Evolutionary conservation across 73 alveolate species (phyloP).

Genomic region (Stentor roeselii): DNA sequence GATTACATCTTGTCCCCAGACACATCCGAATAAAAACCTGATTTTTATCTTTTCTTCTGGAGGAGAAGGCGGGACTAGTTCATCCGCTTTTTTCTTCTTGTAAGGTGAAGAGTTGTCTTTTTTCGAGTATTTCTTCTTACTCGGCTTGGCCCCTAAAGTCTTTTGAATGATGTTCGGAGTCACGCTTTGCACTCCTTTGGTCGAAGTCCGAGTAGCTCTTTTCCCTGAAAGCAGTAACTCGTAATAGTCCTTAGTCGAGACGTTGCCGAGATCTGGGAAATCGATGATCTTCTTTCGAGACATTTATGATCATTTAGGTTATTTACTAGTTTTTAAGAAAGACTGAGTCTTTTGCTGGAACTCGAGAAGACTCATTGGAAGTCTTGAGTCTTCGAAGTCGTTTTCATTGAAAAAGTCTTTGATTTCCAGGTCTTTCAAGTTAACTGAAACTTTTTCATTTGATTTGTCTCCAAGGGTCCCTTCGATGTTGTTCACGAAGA

Average conservation of each 20-base stretch:
- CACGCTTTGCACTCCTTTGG: constrained; percentile 3
- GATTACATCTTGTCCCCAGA: constrained; percentile 1
- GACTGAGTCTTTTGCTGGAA: not conserved
- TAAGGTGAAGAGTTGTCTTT: not conserved
- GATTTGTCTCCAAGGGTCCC: not conserved
- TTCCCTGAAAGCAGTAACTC: not conserved
- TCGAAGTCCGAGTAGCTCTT: constrained; percentile 10
- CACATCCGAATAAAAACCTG: constrained; percentile 8
- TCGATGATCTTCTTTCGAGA: constrained; percentile 13
- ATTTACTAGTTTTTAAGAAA: no score
- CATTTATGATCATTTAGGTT: no score
- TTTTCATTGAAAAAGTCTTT: not conserved
- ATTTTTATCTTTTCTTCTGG: constrained; percentile 8
- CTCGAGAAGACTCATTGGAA: not conserved
- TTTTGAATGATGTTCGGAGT: not conserved
- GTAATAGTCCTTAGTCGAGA: not conserved
- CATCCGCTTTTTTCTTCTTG: not conserved
- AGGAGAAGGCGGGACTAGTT: constrained; percentile 6
- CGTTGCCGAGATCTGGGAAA: constrained; percentile 22
- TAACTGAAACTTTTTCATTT: not conserved
- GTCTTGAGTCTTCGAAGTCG: not conserved
- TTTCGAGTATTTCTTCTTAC: not conserved
- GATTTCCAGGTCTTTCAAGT: not conserved
- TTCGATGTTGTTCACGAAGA: not conserved
- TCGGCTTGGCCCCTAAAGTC: not conserved